These are phyloP conservation scores for Cytospora paraplurivora DNA, from an alignment of 2,329 filamentous ascomycete species.

Conservation along the genomic window DNA sequence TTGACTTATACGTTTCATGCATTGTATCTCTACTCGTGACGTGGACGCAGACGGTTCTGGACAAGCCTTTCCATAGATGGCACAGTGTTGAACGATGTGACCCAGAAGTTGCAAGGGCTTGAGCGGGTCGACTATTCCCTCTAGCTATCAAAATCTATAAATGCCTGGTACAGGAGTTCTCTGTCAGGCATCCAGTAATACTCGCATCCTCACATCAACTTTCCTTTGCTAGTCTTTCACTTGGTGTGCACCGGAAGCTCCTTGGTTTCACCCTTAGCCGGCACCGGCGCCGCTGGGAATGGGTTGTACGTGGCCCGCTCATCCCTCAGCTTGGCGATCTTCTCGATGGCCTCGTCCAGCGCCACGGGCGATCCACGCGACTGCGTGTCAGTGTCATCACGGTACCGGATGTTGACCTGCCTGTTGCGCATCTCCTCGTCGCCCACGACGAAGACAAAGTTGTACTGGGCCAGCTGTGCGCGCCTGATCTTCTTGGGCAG, in stretches of 20 bases:
- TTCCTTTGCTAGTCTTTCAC: neutral
- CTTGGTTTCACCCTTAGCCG: constrained; percentile 29
- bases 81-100: neutral
- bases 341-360: constrained; percentile 58
- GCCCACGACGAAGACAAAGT: constrained; percentile 75
- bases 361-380: constrained; percentile 61
- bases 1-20: neutral
- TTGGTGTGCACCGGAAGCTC: constrained; percentile 30
- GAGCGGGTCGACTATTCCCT: neutral
- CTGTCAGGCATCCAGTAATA: neutral
- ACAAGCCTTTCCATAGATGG: neutral
- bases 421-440: constrained; percentile 62
- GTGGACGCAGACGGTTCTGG: neutral
- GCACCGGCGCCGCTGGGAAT: constrained; percentile 33
- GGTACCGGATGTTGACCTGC: constrained; percentile 65
- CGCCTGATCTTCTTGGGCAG: constrained; percentile 89
- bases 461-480: constrained; percentile 79
- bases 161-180: neutral
- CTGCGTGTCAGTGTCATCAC: constrained; percentile 64
- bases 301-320: constrained; percentile 46
- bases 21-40: neutral
- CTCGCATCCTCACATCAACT: no score
- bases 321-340: constrained; percentile 54
- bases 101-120: neutral
- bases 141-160: constrained; percentile 1